Evolutionary conservation across 2,329 filamentous ascomycete species (phyloP), one percentile per base, ranked within the genome.

Genomic region (Pyrenochaeta sp.): DNA sequence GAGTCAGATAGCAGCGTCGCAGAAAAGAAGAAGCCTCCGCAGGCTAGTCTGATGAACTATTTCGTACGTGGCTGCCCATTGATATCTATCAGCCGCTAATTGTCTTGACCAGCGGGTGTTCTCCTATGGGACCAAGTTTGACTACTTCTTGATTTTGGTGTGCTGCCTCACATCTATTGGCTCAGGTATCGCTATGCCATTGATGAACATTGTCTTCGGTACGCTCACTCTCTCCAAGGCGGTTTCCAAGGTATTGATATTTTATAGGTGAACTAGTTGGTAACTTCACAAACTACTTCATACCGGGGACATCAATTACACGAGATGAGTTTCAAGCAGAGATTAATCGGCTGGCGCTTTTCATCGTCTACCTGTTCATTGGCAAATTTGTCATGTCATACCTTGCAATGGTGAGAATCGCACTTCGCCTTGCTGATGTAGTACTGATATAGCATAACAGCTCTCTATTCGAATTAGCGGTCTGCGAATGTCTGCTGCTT

Each of bases 201-300:
- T 86, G 30, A 86, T 88, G 83, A 84, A 85, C 32, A 75, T 87
- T 33, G 76, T 87, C 6, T 85, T 87, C 66, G 84, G 84, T 60
- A 72, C 73, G 32, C 43, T 40, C 3, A 11, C 7, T 11, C n/a
- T 18, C 10, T 40, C 2, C n/a, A n/a, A n/a, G 79, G 2, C 86
- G 40, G 54, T 58, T 15, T 51, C 2, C 18, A 31, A 21, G 15
- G 29, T 35, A 41, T 31, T 39, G 15, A 58, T 9, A 15, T 12
- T 3, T 7, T 43, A 9, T 54, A 75, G 68, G 73, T 23, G 67
- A 74, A 49, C 68, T 74, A 1, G 79, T 86, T 40, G 82, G 82
- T 7, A 75, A 80, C 7, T 87, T 88, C 61, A 84, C 81, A 46
- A 72, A 76, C n/a, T 88, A 87, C 66, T 83, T 83, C 50, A 73